Evolutionary conservation across 768 basidiomycete genomes (phyloP).

Genomic region (Tephrocybe sp.): DNA sequence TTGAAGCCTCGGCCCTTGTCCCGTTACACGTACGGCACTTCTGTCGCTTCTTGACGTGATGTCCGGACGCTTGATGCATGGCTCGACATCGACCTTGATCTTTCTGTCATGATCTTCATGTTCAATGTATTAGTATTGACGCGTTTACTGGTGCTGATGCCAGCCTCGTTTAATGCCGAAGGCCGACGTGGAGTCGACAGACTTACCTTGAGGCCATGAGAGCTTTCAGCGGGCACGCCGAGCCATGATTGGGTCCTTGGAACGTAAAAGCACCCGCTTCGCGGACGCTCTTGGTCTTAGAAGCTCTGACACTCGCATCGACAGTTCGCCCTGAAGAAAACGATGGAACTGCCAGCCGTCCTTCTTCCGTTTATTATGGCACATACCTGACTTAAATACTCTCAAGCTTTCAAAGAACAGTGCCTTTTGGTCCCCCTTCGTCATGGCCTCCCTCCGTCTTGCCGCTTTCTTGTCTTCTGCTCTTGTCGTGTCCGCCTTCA

Average conservation of each 20-base stretch:
- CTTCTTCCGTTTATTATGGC: constrained; percentile 20
- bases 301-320: constrained; percentile 19
- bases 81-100: constrained; percentile 10
- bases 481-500: constrained; percentile 26
- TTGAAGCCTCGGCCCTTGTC: not conserved
- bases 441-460: constrained; percentile 26
- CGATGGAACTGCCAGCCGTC: constrained; percentile 31
- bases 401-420: constrained; percentile 3
- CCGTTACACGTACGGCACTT: constrained; percentile 2
- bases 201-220: not conserved
- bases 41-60: constrained; percentile 15
- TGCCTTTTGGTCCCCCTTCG: constrained; percentile 7
- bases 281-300: constrained; percentile 7
- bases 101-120: constrained; percentile 7
- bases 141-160: not conserved
- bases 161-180: not conserved
- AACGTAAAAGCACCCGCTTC: constrained; percentile 7
- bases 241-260: not conserved
- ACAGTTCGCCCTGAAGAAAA: constrained; percentile 38
- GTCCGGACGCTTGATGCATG: constrained; percentile 8
- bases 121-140: not conserved
- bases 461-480: constrained; percentile 24
- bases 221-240: not conserved
- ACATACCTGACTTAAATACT: constrained; percentile 12
- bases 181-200: not conserved